phyloP scores from a whole-genome alignment of 768 basidiomycete species.

The Solioccasus polychromus region DNA sequence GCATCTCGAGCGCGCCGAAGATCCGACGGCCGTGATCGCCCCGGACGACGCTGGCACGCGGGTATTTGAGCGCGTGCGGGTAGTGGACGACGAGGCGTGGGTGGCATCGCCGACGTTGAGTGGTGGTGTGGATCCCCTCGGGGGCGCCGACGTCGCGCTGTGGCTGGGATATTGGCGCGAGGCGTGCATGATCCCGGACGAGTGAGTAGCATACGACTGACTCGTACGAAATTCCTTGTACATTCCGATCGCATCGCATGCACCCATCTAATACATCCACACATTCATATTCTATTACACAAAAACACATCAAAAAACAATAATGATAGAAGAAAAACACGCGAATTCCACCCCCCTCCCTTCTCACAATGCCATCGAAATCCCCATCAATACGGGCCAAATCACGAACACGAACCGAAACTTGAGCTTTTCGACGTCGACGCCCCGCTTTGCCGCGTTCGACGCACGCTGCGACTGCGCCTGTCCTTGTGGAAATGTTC shows the following conservation, averaged over 20 bases:
- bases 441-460: constrained; percentile 19
- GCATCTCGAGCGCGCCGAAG: not conserved
- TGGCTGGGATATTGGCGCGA: constrained; percentile 13
- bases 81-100: constrained; percentile 5
- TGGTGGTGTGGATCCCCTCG: not conserved
- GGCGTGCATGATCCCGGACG: constrained; percentile 3
- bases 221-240: no score
- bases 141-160: constrained; percentile 2
- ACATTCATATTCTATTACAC: not conserved
- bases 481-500: constrained; percentile 1
- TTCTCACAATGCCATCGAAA: constrained; percentile 51
- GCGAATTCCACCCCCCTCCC: not conserved
- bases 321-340: not conserved
- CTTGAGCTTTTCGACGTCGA: constrained; percentile 37
- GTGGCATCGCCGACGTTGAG: constrained; percentile 10
- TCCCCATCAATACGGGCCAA: constrained; percentile 56
- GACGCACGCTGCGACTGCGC: constrained; percentile 10
- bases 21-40: not conserved
- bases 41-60: not conserved
- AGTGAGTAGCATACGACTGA: no score
- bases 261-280: no score
- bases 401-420: constrained; percentile 50
- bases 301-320: no score
- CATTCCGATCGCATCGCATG: no score
- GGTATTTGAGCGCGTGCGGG: constrained; percentile 5